These are phyloP conservation scores for Aspergillus olivimuriae DNA, from an alignment of 495 filamentous ascomycete genomes.

Conservation along the genomic window DNA sequence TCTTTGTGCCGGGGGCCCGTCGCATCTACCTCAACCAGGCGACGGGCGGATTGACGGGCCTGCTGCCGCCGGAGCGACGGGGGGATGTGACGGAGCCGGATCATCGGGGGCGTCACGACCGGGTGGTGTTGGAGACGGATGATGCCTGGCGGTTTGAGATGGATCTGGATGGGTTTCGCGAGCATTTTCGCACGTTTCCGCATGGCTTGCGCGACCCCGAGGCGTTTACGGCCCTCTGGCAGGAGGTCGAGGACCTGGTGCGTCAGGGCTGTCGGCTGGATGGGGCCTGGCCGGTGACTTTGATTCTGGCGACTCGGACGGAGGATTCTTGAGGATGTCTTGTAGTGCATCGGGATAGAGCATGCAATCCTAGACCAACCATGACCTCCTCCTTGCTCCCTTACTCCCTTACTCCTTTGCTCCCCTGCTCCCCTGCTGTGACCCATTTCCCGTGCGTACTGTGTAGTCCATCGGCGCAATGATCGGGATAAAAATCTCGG, in stretches of 20 bases:
- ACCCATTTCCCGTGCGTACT: too few relatives aligned
- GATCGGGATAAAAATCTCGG: too few relatives aligned
- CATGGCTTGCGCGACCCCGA: neutral
- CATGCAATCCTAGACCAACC: too few relatives aligned
- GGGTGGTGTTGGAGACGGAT: constrained; percentile 8
- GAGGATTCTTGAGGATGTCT: too few relatives aligned
- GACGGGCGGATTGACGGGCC: neutral
- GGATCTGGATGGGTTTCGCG: constrained; percentile 6
- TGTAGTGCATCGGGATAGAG: too few relatives aligned
- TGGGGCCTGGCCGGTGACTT: neutral
- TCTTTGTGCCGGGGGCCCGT: constrained; percentile 9
- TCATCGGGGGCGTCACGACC: constrained; percentile 1
- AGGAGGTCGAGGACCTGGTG: neutral
- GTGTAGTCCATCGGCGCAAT: too few relatives aligned
- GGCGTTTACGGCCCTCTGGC: neutral
- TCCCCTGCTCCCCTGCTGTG: too few relatives aligned
- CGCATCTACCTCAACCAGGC: constrained; percentile 13
- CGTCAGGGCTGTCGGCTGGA: neutral
- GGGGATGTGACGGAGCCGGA: neutral
- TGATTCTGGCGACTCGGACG: neutral
- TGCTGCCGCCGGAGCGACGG: neutral
- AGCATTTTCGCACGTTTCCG: constrained; percentile 10
- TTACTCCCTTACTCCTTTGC: too few relatives aligned
- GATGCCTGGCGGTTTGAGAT: constrained; percentile 9
- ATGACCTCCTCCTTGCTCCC: too few relatives aligned